Evolutionary conservation across 2,329 filamentous ascomycete genomes (phyloP), one percentile per base, ranked within the genome.

Genomic region (Coleophoma eucalyptorum): DNA sequence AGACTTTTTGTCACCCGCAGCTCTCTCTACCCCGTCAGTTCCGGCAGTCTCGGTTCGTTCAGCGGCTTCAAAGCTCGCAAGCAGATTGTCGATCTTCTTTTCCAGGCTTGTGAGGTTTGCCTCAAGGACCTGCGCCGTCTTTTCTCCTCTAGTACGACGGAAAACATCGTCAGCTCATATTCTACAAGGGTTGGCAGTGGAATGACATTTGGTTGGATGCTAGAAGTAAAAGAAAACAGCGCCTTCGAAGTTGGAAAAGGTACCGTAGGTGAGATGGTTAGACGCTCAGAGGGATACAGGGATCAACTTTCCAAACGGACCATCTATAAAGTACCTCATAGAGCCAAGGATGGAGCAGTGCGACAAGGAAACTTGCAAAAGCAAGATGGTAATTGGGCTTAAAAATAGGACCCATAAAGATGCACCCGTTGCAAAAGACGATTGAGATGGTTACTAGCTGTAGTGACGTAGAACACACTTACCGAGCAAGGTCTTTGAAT

Each of bases 11-110:
- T 26, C 26, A 26, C 10, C 10, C 26, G 26, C 26, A 26, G 26
- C 3, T 26, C 10, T 26, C 26, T 26, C 26, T 26, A 26, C 26
- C 26, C 26, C 10, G 26, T 26, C 26, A 26, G 6, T 26, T 26
- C 26, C 26, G 26, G 26, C 26, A 26, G 6, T 26, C 26, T 8
- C 26, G 26, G 26, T 26, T 5, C 50, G 56, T 41, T 65, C 59
- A 6, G 55, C 53, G 35, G 63, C 60, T 50, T 77, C 78, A 45
- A 80, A 67, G 20, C 72, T 72, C 15, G 74, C 75, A 19, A 83
- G 69, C 19, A 83, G 67, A 52, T 71, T 72, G 53, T 82, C 78
- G n/a, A 83, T 71, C 61, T 75, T 80, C 59, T 67, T 70, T 64
- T 83, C 79, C 18, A 83, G 69, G 33, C 61, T 74, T 8, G 71